phyloP scores from a whole-genome alignment of 139 green algal species.

The Coelastrella sp. region DNA sequence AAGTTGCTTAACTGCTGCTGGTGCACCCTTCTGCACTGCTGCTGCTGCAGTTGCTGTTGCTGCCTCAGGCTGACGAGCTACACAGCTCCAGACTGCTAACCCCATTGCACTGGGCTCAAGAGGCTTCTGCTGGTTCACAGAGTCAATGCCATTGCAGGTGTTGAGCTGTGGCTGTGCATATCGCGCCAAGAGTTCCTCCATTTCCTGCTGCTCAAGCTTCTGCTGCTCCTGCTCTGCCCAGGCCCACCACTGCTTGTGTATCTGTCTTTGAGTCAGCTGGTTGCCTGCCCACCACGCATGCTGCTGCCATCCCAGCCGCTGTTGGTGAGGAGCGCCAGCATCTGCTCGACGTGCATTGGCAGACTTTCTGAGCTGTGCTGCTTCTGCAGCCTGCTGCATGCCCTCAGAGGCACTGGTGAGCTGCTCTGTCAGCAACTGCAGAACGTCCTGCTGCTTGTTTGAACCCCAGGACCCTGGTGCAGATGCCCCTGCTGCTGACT shows the following conservation, averaged over 20 bases:
- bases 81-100: not conserved
- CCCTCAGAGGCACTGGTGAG: not conserved
- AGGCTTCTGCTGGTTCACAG: not conserved
- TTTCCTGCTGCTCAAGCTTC: constrained; percentile 21
- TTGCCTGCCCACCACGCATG: not conserved
- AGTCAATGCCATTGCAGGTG: not conserved
- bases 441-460: not conserved
- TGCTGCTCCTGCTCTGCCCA: constrained; percentile 13
- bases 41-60: not conserved
- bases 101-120: not conserved
- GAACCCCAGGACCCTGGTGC: not conserved
- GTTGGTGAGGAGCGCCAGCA: not conserved
- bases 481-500: not conserved
- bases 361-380: not conserved
- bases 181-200: not conserved
- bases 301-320: not conserved
- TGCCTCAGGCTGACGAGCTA: not conserved
- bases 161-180: not conserved
- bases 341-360: not conserved
- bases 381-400: not conserved
- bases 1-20: not conserved
- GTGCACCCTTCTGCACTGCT: not conserved
- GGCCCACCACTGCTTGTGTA: constrained; percentile 3
- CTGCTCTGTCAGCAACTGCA: not conserved
- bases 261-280: not conserved